These are phyloP conservation scores for Hepatocystis sp. DNA, from an alignment of 169 alveolate genomes.

Conservation along the genomic window DNA sequence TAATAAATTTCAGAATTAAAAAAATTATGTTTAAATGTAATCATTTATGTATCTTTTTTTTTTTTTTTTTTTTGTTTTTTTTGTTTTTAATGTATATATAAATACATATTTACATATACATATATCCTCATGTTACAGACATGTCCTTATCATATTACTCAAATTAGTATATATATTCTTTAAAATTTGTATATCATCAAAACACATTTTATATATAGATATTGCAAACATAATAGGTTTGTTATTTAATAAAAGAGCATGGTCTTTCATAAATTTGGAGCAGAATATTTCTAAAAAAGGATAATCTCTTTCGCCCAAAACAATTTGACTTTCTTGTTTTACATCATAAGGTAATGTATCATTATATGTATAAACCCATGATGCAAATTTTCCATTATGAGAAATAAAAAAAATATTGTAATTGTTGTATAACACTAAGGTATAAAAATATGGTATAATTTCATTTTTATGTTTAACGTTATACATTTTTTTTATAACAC, in stretches of 20 bases:
- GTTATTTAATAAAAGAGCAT: slow-evolving; percentile 43
- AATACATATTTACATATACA: no score
- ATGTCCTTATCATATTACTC: slow-evolving; percentile 19
- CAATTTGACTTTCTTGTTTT: slow-evolving; percentile 58
- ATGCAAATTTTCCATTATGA: slow-evolving; percentile 73
- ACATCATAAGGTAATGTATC: slow-evolving; percentile 39
- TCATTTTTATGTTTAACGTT: slow-evolving; percentile 35
- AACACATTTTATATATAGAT: slow-evolving; percentile 57
- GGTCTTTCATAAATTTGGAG: slow-evolving; percentile 56
- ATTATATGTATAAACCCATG: slow-evolving; percentile 62
- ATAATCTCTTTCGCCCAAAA: slow-evolving; percentile 70
- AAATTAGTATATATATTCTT: slow-evolving; percentile 25
- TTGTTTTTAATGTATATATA: no score
- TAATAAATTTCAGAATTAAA: no score
- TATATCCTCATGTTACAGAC: neutral
- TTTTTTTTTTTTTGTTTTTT: no score
- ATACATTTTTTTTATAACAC: slow-evolving; percentile 13
- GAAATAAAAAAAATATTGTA: slow-evolving; percentile 58
- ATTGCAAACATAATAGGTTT: slow-evolving; percentile 68
- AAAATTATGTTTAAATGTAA: no score
- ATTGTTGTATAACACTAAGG: slow-evolving; percentile 51
- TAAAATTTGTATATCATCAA: slow-evolving; percentile 36
- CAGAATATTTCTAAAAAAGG: slow-evolving; percentile 69
- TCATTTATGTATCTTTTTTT: no score
- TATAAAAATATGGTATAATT: slow-evolving; percentile 23